Percentiles rank a stretch among this genome's conserved stretches.
phyloP scores from a whole-genome alignment of 345 rosid species.

The Hibiscus tridactylites region DNA sequence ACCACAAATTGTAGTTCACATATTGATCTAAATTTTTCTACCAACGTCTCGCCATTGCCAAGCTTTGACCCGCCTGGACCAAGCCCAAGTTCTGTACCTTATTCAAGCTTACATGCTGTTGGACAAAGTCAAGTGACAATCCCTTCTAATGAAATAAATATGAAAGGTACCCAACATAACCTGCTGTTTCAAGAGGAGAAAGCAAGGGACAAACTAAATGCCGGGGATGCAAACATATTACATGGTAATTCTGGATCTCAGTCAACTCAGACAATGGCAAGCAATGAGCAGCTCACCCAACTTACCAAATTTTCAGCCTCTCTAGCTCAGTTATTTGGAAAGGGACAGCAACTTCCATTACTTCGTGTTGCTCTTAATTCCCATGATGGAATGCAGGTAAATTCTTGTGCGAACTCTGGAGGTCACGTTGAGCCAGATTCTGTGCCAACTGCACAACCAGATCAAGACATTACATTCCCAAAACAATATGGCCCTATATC shows the following conservation, averaged over 20 bases:
- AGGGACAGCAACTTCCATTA: slow-evolving; percentile 69
- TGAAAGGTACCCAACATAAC: slow-evolving; percentile 20
- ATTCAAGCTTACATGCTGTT: slow-evolving; percentile 23
- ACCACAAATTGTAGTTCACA: slow-evolving; percentile 5
- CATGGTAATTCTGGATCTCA: slow-evolving; percentile 28
- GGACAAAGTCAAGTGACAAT: slow-evolving; percentile 39
- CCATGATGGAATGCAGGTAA: slow-evolving; percentile 27
- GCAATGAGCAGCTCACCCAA: slow-evolving; percentile 48
- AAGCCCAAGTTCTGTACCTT: slow-evolving; percentile 18
- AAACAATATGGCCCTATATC: slow-evolving; percentile 41
- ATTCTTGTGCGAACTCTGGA: slow-evolving; percentile 25
- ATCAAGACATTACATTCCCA: slow-evolving; percentile 27
- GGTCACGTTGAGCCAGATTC: slow-evolving; percentile 28
- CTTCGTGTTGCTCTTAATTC: slow-evolving; percentile 46
- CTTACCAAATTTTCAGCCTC: slow-evolving; percentile 66
- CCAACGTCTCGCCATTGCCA: slow-evolving; percentile 12
- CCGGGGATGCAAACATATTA: slow-evolving; percentile 21
- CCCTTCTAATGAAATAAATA: slow-evolving; percentile 25
- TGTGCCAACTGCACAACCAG: slow-evolving; percentile 24
- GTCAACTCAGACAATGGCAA: slow-evolving; percentile 41
- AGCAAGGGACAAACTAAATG: slow-evolving; percentile 17
- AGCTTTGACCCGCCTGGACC: slow-evolving; percentile 5
- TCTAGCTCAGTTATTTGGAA: slow-evolving; percentile 68
- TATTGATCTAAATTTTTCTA: slow-evolving; percentile 22
- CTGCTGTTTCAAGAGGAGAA: slow-evolving; percentile 23